Base-by-base conservation (phyloP, 2,329 filamentous ascomycete species). In the Ophiosphaerella herpotricha region DNA sequence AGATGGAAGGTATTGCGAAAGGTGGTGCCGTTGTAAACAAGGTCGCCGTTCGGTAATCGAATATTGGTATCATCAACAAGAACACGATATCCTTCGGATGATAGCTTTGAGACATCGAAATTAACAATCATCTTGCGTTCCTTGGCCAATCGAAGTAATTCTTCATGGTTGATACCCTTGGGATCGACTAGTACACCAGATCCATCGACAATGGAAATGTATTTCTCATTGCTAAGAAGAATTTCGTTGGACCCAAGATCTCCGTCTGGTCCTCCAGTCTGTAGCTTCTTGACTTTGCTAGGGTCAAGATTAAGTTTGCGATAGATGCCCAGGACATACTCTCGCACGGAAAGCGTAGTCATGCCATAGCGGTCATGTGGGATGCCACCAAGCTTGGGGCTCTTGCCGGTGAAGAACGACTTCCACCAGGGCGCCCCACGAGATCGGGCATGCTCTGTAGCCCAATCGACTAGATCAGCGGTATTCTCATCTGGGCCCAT, bases 401-500 rank as follows among this genome's bases (percentile, higher is more conserved):
- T 96, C 82, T 99, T 99, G 68, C 94, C 94, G 2, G 94, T 99
- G 82, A 99, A 99, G 84, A 99, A 99, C 0, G 94, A 99, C 82
- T 99, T 99, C 94, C 94, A 99, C 91, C 93, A 99, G 24, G 91
- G 91, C 4, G 94, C 94, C 39, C 91, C 91, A 63, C 94, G 87
- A 54, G 80, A 79, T 44, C 91, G 85, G 53, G 94, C 94, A 74
- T 99, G 94, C 74, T 94, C 88, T 1, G 94, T 99, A n/a, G 94
- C 94, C 94, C 94, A 99, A 76, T 99, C 87, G 43, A 99, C 94
- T 31, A 99, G 82, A 67, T 96, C 91, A 18, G 94, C 94, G 1
- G 94, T 99, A 78, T 99, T 99, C 85, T 99, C 94, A 62, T 99
- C 94, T 0, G 94, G 94, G 31, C 94, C 94, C 91, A 99, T 90